Percentiles rank a stretch among this genome's conserved stretches.
Conservation (phyloP, 108 stramenopile genomes). For the Licmophora abbreviata region DNA sequence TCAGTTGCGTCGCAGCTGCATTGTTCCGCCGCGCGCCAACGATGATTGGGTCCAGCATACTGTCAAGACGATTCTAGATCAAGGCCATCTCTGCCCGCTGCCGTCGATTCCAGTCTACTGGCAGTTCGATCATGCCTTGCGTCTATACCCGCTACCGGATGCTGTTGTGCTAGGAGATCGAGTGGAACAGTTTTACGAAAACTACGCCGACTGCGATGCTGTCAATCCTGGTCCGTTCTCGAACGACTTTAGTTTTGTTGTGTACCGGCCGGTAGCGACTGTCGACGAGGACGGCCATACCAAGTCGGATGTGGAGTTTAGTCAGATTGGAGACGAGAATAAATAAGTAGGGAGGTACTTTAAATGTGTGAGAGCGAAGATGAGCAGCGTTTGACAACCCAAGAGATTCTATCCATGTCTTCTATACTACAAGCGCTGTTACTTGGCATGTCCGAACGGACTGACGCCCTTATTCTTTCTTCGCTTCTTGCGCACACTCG, state of each 20-base stretch:
- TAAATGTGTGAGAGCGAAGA: neutral
- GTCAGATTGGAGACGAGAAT: constrained; percentile 7
- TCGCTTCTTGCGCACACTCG: constrained; percentile 45
- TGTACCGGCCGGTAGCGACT: constrained; percentile 35
- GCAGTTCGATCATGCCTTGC: constrained; percentile 85
- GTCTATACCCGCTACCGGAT: constrained; percentile 89
- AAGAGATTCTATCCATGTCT: neutral
- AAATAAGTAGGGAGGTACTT: neutral
- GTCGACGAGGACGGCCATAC: constrained; percentile 12
- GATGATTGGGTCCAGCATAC: constrained; percentile 34
- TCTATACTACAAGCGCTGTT: neutral
- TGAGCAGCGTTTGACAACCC: neutral
- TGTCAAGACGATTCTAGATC: constrained; percentile 81
- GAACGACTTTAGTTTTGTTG: constrained; percentile 43
- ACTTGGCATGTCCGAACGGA: constrained; percentile 37
- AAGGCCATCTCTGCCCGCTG: constrained; percentile 85
- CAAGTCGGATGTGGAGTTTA: constrained; percentile 40
- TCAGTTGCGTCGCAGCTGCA: constrained; percentile 64
- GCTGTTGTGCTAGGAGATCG: constrained; percentile 55
- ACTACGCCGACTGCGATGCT: constrained; percentile 43
- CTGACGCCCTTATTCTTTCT: constrained; percentile 36
- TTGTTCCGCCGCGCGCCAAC: constrained; percentile 42
- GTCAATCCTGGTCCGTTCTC: constrained; percentile 48
- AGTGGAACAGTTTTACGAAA: constrained; percentile 42
- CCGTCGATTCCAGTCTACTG: constrained; percentile 83